These are phyloP conservation scores for Cystobasidiopsis lactophilus DNA, from an alignment of 768 basidiomycete genomes.

Conservation along the genomic window DNA sequence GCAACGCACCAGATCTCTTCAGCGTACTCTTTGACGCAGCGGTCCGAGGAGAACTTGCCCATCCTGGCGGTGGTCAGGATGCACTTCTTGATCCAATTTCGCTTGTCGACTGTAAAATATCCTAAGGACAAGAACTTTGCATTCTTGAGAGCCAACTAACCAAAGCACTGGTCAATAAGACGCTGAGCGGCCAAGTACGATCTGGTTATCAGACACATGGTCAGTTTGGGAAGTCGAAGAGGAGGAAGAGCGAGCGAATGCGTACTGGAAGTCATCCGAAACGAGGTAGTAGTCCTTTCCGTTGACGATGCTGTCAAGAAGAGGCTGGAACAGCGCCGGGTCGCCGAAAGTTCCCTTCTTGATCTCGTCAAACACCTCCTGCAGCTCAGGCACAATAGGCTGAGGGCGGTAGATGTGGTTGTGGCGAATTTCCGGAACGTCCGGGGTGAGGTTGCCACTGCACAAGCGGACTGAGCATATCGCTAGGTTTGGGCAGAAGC, in stretches of 20 bases:
- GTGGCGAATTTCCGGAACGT: constrained; percentile 40
- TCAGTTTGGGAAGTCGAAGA: too few relatives aligned
- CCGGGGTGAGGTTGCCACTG: not conserved
- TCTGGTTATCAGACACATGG: too few relatives aligned
- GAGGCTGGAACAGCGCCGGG: constrained; percentile 57
- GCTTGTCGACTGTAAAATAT: constrained; percentile 69
- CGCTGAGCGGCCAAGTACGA: constrained; percentile 34
- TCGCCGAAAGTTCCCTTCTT: constrained; percentile 63
- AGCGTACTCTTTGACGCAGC: constrained; percentile 64
- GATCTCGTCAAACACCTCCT: constrained; percentile 52
- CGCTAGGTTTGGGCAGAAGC: constrained; percentile 19
- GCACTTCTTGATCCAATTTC: constrained; percentile 79
- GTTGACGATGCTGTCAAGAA: constrained; percentile 15
- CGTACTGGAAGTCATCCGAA: constrained; percentile 13
- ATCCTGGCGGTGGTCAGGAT: constrained; percentile 37
- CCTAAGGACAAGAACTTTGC: constrained; percentile 65
- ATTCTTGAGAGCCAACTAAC: constrained; percentile 30
- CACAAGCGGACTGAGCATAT: not conserved
- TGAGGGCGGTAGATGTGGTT: constrained; percentile 65
- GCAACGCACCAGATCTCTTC: too few relatives aligned
- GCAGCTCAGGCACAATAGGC: constrained; percentile 54
- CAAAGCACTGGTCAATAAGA: not conserved
- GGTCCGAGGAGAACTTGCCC: constrained; percentile 92
- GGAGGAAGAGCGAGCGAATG: too few relatives aligned
- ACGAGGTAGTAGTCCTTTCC: constrained; percentile 20